Evolutionary conservation across 768 basidiomycete genomes (phyloP), one percentile per base, ranked within the genome.

Genomic region (Lactifluus piperatus): DNA sequence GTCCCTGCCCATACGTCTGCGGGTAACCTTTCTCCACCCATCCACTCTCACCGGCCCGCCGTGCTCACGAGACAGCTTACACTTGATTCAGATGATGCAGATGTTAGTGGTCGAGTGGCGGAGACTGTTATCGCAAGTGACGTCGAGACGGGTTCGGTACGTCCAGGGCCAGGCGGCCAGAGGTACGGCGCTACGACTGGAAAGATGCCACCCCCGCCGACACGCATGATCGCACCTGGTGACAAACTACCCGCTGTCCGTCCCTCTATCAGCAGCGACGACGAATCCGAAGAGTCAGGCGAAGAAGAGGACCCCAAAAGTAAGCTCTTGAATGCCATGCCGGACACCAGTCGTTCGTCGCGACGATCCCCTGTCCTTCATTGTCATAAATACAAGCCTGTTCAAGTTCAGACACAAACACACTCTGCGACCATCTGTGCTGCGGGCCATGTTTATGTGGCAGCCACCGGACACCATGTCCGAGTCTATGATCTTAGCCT

Each of bases 161-260:
- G 41, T 4, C 22, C 39, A 7, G 30, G 48, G 29, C 47, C 39
- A 16, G 52, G 29, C 4, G 39, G 20, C 18, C 54, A 46, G 34
- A 60, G 26, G 43, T 32, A 39, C 26, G 55, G 54, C 13, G 56
- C 55, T 18, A 22, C 45, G 27, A 46, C 37, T 34, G n/a, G 48
- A 36, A 61, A 61, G 22, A 78, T 84, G 24, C 86, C 81, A 0
- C 89, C 89, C 0, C 89, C 89, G 0, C 89, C 89, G 0, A 86
- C 83, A 0, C 85, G 89, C 5, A 84, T 75, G 0, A 89, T 90
- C 46, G 86, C 73, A 1, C 74, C 79, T 0, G 84, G 86, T 0
- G 85, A 84, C 64, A 88, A 82, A 64, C 76, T 89, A 16, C 88
- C 89, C 6, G 80, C 85, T 2, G 68, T 81, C 26, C 79, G 84